A percentile compares a stretch with the other conserved stretches of the same genome.
Evolutionary conservation across 805 yeast species (phyloP).

Genomic region (Cyberlindnera japonica): DNA sequence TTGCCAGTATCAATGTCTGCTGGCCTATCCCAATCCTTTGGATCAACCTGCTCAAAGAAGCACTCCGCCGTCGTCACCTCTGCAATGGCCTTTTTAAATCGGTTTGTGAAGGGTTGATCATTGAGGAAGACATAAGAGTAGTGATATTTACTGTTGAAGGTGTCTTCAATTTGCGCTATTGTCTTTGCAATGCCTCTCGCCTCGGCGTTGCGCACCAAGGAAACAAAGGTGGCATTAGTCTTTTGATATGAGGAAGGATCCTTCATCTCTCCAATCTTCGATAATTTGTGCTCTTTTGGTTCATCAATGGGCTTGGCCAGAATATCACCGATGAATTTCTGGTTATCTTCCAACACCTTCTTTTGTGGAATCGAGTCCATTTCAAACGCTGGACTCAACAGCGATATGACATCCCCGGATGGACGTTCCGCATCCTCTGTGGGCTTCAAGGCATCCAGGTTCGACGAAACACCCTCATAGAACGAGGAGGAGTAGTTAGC

Average conservation of each 20-base stretch:
- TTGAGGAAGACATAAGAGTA: constrained; percentile 83
- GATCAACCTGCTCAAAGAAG: constrained; percentile 43
- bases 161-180: constrained; percentile 56
- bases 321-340: constrained; percentile 6
- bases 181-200: constrained; percentile 44
- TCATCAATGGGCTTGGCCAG: constrained; percentile 23
- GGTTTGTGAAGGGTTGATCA: constrained; percentile 59
- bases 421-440: neutral
- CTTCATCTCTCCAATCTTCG: constrained; percentile 13
- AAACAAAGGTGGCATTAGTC: constrained; percentile 75
- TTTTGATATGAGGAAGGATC: constrained; percentile 14
- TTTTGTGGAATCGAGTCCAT: constrained; percentile 6
- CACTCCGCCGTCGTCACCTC: constrained; percentile 38
- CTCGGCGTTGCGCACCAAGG: constrained; percentile 71
- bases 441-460: constrained; percentile 1
- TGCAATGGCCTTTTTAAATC: constrained; percentile 46
- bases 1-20: constrained; percentile 43
- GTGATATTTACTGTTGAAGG: constrained; percentile 64
- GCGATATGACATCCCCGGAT: constrained; percentile 4
- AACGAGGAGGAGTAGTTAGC: constrained; percentile 21
- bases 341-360: constrained; percentile 17
- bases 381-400: constrained; percentile 25
- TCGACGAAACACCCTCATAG: constrained; percentile 11
- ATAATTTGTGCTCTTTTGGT: constrained; percentile 23
- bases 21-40: constrained; percentile 60